These are phyloP conservation scores for Cryptococcus neoformans DNA, from an alignment of 1,284 basidiomycete species.

Conservation along the genomic window DNA sequence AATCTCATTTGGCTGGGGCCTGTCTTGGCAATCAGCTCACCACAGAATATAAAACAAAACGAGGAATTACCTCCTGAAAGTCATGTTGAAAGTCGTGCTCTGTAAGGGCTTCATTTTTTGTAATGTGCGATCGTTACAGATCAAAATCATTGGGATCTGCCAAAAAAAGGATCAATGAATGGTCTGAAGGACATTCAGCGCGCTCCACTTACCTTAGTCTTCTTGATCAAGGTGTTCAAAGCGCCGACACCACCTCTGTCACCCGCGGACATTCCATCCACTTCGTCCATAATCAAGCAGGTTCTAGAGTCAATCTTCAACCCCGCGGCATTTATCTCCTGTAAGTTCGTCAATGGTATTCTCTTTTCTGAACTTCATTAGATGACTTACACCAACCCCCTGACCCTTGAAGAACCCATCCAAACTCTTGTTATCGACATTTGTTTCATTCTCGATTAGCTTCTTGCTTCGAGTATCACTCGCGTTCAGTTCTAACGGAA, in stretches of 20 bases:
- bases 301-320: slow-evolving; percentile 72
- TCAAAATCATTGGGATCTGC: slow-evolving; percentile 94
- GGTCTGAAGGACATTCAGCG: not conserved
- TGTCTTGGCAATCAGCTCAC: slow-evolving; percentile 39
- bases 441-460: slow-evolving; percentile 87
- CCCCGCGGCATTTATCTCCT: slow-evolving; percentile 66
- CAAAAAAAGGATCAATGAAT: not conserved
- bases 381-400: slow-evolving; percentile 51
- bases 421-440: slow-evolving; percentile 80
- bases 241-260: slow-evolving; percentile 96
- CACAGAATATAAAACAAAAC: not conserved
- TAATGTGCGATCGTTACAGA: slow-evolving; percentile 84
- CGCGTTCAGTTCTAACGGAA: slow-evolving; percentile 92
- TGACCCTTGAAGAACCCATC: slow-evolving; percentile 78
- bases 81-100: slow-evolving; percentile 68
- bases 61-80: slow-evolving; percentile 65
- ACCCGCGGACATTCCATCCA: slow-evolving; percentile 98
- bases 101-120: slow-evolving; percentile 89
- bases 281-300: slow-evolving; percentile 98
- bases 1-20: slow-evolving; percentile 69
- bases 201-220: slow-evolving; percentile 65
- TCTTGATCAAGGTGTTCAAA: slow-evolving; percentile 86
- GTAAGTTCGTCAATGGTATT: not conserved
- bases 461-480: slow-evolving; percentile 96
- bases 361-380: not conserved